A percentile compares a stretch with the other conserved stretches of the same genome.
These are phyloP conservation scores for Magnaporthales sp. DNA, from an alignment of 2,329 filamentous ascomycete species.

Conservation along the genomic window DNA sequence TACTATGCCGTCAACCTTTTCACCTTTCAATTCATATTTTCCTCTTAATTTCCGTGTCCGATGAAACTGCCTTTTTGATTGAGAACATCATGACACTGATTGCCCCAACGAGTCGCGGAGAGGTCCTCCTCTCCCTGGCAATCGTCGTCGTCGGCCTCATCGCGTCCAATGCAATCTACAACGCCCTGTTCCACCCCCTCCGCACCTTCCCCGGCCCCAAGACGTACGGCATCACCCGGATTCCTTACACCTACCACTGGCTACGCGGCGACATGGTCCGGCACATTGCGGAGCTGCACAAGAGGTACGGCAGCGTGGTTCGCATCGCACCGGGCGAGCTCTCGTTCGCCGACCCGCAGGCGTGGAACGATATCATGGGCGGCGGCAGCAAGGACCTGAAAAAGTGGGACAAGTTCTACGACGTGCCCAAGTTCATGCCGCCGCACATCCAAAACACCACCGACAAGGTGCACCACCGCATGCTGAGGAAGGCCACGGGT, in stretches of 20 bases:
- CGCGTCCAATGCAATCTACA: constrained; percentile 15
- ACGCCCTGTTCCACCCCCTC: constrained; percentile 25
- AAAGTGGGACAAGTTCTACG: constrained; percentile 1
- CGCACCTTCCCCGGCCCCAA: constrained; percentile 21
- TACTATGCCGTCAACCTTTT: too few relatives aligned
- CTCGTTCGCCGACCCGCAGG: constrained; percentile 23
- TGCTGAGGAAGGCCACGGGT: constrained; percentile 14
- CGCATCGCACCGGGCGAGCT: constrained; percentile 32
- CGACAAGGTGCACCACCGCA: constrained; percentile 6
- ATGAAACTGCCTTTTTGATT: too few relatives aligned
- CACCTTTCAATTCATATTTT: too few relatives aligned
- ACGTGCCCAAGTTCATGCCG: background rate
- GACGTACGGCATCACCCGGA: constrained; percentile 14
- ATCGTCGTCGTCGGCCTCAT: background rate
- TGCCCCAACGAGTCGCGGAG: background rate
- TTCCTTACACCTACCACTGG: constrained; percentile 1
- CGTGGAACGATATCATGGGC: constrained; percentile 23
- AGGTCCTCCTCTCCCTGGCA: background rate
- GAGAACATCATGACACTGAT: background rate
- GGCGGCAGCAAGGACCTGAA: constrained; percentile 6
- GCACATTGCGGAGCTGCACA: constrained; percentile 17
- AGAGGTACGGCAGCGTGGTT: constrained; percentile 31
- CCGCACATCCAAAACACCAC: background rate
- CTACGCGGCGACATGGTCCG: background rate
- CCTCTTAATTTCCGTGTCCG: too few relatives aligned